These are phyloP conservation scores for Choiromyces venosus DNA, from an alignment of 495 filamentous ascomycete species.

Conservation along the genomic window DNA sequence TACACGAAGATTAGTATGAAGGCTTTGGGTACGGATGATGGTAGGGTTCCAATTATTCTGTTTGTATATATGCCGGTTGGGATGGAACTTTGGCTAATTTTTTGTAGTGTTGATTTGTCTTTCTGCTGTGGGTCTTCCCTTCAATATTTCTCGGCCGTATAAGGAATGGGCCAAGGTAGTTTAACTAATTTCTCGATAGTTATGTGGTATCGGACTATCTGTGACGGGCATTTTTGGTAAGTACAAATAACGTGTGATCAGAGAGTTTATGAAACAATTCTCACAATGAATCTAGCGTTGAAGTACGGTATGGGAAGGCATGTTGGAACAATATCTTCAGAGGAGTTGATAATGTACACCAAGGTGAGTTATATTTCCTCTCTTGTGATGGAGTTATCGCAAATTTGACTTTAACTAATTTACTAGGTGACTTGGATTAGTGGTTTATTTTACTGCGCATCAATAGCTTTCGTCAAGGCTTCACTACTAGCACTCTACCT, in stretches of 20 bases:
- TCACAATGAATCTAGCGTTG: conserved; percentile 3
- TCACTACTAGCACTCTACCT: conserved; percentile 36
- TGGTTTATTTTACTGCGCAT: conserved; percentile 35
- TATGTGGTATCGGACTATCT: conserved; percentile 19
- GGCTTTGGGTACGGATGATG: conserved; percentile 31
- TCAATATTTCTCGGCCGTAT: background rate
- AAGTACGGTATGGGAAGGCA: conserved; percentile 27
- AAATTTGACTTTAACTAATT: conserved; percentile 5
- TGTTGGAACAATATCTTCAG: conserved; percentile 5
- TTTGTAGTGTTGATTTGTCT: conserved; percentile 27
- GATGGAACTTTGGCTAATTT: conserved; percentile 9
- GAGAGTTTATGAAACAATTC: background rate
- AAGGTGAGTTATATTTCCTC: conserved; percentile 6
- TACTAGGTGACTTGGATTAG: conserved; percentile 24
- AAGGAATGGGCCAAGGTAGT: background rate
- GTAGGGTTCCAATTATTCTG: conserved; percentile 10
- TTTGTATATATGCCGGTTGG: background rate
- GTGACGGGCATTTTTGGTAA: conserved; percentile 26
- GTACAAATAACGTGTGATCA: background rate
- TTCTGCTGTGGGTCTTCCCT: conserved; percentile 15
- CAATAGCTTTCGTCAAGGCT: conserved; percentile 32
- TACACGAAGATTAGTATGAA: background rate
- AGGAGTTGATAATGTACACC: conserved; percentile 21
- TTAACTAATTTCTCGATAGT: conserved; percentile 5
- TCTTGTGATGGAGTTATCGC: background rate